phyloP scores from a whole-genome alignment of 345 rosid genomes.

The Syzygium aromaticum region DNA sequence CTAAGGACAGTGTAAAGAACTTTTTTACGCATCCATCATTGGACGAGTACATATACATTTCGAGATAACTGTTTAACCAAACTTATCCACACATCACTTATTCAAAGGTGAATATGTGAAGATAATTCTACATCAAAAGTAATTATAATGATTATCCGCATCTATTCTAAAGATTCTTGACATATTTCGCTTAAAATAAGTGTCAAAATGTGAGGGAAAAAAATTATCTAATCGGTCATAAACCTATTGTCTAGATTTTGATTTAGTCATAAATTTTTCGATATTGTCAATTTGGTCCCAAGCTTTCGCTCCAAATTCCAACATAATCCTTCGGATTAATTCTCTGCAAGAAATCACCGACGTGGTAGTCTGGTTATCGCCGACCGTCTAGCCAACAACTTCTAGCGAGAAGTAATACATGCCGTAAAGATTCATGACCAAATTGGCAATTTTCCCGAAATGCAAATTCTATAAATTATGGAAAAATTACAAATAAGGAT shows the following conservation, averaged over 20 bases:
- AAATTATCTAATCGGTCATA: not conserved
- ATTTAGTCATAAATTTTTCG: not conserved
- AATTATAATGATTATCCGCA: rapidly evolving
- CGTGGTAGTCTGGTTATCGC: too few species aligned
- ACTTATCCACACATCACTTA: not conserved
- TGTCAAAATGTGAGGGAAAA: not conserved
- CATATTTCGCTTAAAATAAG: not conserved
- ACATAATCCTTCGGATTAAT: not conserved
- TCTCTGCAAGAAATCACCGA: too few species aligned
- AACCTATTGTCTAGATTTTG: rapidly evolving
- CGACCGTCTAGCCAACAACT: rapidly evolving
- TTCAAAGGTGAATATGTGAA: rapidly evolving
- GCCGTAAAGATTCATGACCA: too few species aligned
- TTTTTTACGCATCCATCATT: not conserved
- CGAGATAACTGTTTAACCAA: not conserved
- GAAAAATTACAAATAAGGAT: too few species aligned
- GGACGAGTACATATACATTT: not conserved
- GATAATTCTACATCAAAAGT: not conserved
- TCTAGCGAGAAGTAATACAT: too few species aligned
- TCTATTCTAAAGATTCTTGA: not conserved
- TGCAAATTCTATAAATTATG: too few species aligned
- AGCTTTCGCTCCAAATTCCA: not conserved
- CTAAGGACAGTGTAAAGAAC: rapidly evolving
- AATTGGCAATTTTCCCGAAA: too few species aligned
- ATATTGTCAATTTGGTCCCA: not conserved